A percentile compares a stretch with the other conserved stretches of the same genome.
These are phyloP conservation scores for Aristolochia californica DNA, from an alignment of 164 flowering plant genomes.

Conservation along the genomic window DNA sequence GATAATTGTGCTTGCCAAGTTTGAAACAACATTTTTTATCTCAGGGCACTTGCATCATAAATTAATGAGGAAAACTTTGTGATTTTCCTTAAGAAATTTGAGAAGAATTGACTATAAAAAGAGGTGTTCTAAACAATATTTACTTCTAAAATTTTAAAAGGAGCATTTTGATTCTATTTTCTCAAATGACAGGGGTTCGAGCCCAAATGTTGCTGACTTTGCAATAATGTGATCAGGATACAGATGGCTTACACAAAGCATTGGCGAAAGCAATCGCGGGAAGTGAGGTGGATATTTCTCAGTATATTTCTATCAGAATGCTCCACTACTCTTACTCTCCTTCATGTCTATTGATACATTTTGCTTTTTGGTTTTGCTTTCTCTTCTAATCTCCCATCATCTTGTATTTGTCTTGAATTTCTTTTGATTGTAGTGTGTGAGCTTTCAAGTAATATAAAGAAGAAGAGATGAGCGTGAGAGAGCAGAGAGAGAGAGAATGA, in stretches of 20 bases:
- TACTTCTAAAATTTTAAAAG: no score
- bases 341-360: not conserved
- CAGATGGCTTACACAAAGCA: conserved; percentile 62
- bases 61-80: not conserved
- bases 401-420: no score
- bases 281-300: conserved; percentile 53
- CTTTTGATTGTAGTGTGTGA: no score
- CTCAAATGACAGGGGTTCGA: conserved; percentile 47
- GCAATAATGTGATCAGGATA: conserved; percentile 82
- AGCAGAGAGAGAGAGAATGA: no score
- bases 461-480: no score
- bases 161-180: conserved; percentile 46
- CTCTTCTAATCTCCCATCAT: not conserved
- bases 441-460: no score
- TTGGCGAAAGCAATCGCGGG: conserved; percentile 64
- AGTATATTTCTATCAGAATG: not conserved
- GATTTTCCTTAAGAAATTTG: no score
- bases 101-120: not conserved
- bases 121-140: not conserved
- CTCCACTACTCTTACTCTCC: not conserved
- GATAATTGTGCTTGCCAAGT: no score
- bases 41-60: not conserved
- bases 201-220: conserved; percentile 73
- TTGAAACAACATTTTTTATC: not conserved
- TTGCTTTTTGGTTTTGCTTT: not conserved